Evolutionary conservation across 2,329 filamentous ascomycete species (phyloP).

Genomic region (Claviceps monticola): DNA sequence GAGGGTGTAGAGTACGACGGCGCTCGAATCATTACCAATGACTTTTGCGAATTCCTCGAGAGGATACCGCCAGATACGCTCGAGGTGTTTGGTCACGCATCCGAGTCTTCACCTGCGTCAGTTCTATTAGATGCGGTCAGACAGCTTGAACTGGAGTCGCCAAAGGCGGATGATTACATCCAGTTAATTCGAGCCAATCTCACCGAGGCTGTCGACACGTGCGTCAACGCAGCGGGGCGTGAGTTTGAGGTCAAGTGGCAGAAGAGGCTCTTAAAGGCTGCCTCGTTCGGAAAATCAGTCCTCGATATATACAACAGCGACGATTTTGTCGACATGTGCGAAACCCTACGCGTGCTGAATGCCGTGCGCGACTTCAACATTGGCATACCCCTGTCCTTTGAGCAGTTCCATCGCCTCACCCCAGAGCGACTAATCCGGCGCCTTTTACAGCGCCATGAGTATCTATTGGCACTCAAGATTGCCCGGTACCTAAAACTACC

Average conservation of each 20-base stretch:
- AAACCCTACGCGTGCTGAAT: constrained; percentile 83
- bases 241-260: constrained; percentile 89
- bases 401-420: constrained; percentile 83
- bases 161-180: constrained; percentile 95
- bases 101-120: constrained; percentile 77
- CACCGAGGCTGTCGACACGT: constrained; percentile 85
- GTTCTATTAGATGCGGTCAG: constrained; percentile 89
- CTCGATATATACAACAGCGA: constrained; percentile 96
- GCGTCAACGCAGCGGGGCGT: constrained; percentile 82
- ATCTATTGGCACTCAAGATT: constrained; percentile 76
- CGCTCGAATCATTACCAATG: constrained; percentile 79
- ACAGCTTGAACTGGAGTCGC: constrained; percentile 82
- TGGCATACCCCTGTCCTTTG: constrained; percentile 79
- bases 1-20: constrained; percentile 52
- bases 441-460: constrained; percentile 79
- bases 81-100: constrained; percentile 78
- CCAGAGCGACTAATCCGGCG: constrained; percentile 78
- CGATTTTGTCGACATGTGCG: constrained; percentile 97
- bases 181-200: constrained; percentile 81
- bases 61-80: constrained; percentile 78
- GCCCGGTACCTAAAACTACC: constrained; percentile 78
- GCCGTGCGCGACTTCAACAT: constrained; percentile 85
- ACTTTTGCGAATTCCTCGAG: constrained; percentile 95
- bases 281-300: constrained; percentile 94
- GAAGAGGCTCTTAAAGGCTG: constrained; percentile 88